Evolutionary conservation across 2,329 filamentous ascomycete genomes (phyloP).

Genomic region (Kalaharituber pfeilii): DNA sequence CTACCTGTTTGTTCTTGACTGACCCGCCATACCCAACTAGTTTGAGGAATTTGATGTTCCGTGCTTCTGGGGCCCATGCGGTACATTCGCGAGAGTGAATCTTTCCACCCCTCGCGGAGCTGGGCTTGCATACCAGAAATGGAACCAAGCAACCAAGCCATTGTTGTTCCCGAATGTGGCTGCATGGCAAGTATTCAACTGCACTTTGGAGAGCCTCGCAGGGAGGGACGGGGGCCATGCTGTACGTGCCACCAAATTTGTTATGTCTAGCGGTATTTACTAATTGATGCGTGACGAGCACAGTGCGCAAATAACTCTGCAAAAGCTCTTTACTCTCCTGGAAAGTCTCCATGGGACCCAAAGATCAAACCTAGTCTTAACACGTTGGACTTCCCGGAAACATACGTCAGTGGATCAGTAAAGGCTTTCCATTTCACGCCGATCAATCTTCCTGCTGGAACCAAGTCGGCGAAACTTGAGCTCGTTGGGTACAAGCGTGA

Average conservation of each 20-base stretch:
- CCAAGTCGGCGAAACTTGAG: background rate
- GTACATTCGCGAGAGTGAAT: too few species aligned
- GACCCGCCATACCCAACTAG: too few species aligned
- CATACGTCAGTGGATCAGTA: background rate
- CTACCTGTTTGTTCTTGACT: too few species aligned
- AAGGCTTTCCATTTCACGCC: background rate
- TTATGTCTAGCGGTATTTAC: background rate
- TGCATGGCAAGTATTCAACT: background rate
- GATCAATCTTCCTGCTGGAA: background rate
- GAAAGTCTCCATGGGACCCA: background rate
- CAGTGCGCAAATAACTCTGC: constrained; percentile 1
- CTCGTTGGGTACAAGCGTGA: background rate
- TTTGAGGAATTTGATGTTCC: too few species aligned
- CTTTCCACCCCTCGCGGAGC: background rate
- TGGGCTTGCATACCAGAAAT: background rate
- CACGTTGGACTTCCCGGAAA: background rate
- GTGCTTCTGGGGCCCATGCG: too few species aligned
- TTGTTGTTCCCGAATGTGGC: background rate
- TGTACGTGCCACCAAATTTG: background rate
- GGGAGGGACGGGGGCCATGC: background rate
- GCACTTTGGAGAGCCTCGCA: background rate
- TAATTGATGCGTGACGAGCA: background rate
- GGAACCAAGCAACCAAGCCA: background rate
- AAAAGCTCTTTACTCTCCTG: background rate
- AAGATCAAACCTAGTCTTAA: background rate